Conservation (phyloP, 495 filamentous ascomycete genomes). For the Aspergillus ostianus region DNA sequence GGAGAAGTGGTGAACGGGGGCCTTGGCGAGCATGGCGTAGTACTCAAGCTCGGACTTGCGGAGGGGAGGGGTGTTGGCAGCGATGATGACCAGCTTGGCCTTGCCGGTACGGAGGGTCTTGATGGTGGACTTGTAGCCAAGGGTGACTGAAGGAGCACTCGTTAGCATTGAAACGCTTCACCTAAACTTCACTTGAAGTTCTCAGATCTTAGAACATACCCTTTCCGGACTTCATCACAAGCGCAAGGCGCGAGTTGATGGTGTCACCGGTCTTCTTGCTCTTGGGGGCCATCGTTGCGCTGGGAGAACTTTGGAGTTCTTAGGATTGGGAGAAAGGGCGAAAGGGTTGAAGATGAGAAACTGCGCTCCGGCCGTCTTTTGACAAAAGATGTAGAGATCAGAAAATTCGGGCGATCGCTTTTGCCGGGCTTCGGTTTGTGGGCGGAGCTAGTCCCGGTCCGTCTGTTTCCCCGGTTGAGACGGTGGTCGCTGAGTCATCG, state of each 20-base stretch:
- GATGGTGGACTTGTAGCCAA: conserved; percentile 94
- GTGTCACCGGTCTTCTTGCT: conserved; percentile 90
- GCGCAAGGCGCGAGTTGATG: conserved; percentile 83
- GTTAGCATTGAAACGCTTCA: conserved; percentile 7
- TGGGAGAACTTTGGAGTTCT: conserved; percentile 27
- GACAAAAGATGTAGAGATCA: conserved; percentile 16
- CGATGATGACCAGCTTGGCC: conserved; percentile 71
- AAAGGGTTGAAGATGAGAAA: conserved; percentile 19
- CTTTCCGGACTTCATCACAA: conserved; percentile 97
- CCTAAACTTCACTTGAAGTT: neutral
- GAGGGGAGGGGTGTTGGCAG: conserved; percentile 93
- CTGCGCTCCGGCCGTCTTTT: conserved; percentile 41
- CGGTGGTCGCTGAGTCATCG: too few species aligned
- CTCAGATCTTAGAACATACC: conserved; percentile 41
- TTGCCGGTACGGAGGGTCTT: conserved; percentile 78
- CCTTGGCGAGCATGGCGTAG: conserved; percentile 92
- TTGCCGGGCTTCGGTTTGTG: conserved; percentile 21
- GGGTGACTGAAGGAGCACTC: conserved; percentile 53
- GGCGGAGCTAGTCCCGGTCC: conserved; percentile 24
- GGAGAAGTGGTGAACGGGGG: conserved; percentile 90
- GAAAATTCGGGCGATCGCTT: conserved; percentile 13
- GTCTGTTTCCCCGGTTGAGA: neutral
- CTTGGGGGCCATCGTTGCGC: conserved; percentile 84
- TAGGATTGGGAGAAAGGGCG: neutral
- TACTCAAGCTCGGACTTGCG: conserved; percentile 92